Base-by-base conservation (phyloP, 805 yeast species). In the Sporopachydermia lactativora region DNA sequence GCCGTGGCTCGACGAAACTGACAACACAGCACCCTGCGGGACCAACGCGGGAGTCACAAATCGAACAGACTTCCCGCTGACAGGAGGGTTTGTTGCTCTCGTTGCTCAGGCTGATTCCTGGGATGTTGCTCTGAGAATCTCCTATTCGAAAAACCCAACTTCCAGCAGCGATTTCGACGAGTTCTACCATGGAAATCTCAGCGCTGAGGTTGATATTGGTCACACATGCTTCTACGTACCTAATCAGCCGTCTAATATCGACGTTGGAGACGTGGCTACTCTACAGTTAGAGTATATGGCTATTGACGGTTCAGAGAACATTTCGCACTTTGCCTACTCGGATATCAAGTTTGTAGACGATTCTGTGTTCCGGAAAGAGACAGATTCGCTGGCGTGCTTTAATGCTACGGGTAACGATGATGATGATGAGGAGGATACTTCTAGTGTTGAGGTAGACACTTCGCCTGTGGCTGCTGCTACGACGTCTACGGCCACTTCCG, bases 391-490 rank as follows among this genome's bases (percentile, higher is more conserved):
- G 18, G 47, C 59, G 35, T 65, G 70, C 50, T 65, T 65, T 61
- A 65, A 65, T 46, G 64, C 65, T 39, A 59, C 69, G 36, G 54
- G 59, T 45, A 53, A 61, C 42, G 49, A 54, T 42, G 62, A 60
- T 52, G 64, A 64, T 50, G 48, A 55, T 24, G 50, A 46, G 24
- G 43, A 41, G 3, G 41, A 48, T 5, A 39, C 40, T 13, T 31
- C 42, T 13, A 17, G 42, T 15, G 5, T 43, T 18, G 38, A 51
- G 13, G 17, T 49, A 8, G 34, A 41, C 24, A 16, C 47, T 16
- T 36, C 18, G 34, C 19, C 42, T 44, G 62, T 73, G 34, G 77
- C 78, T 39, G 83, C 80, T 41, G 79, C 81, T 37, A 64, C 82
- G 8, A 63, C 79, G 53, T 72, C 75, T 57, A 84, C 95, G 24